Evolutionary conservation across 176 grass and related monocot species (phyloP), one percentile per base, ranked within the genome.

Genomic region (Musa schizocarpa): DNA sequence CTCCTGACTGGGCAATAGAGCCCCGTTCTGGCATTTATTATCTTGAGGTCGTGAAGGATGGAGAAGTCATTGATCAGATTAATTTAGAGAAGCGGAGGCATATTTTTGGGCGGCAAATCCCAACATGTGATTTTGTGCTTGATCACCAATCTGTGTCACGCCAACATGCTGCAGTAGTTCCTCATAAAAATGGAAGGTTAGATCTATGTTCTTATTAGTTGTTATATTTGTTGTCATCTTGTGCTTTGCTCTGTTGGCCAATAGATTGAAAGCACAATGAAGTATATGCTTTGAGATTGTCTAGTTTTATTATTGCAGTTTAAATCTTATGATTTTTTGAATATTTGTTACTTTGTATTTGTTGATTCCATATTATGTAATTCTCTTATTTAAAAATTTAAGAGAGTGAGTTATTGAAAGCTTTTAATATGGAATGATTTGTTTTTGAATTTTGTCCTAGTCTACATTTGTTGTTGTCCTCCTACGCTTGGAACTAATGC

Each of bases 141-240:
- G 95, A 98, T 65, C 95, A 98, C 82, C 95, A 93, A 53, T 98
- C 95, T 12, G 95, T 98, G 29, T 98, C 95, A 16, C 88, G 95
- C 27, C 95, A 98, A 69, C 95, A 98, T 74, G 95, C 95, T 63
- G 90, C 88, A 12, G 86, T 98, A 43, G 74, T 98, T 85, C 90
- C 95, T 27, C 90, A 98, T 86, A 93, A 76, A 72, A 98, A 98
- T 65, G 95, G 95, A 87, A 88, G 95, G 95, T 98, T 82, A 13
- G 23, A 54, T 73, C 57, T 27, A 50, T 73, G 54, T 20, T 64
- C 8, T 80, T 34, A 43, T 43, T 43, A 43, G 34, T 43, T 43
- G 34, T 52, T 53, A 58, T 2, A 26, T 21, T 12, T 48, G 53
- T 13, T 63, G 12, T 2, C 25, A 63, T 8, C 19, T 68, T 27